These are phyloP conservation scores for Metschnikowia peoriensis DNA, from an alignment of 805 yeast species.

Conservation along the genomic window DNA sequence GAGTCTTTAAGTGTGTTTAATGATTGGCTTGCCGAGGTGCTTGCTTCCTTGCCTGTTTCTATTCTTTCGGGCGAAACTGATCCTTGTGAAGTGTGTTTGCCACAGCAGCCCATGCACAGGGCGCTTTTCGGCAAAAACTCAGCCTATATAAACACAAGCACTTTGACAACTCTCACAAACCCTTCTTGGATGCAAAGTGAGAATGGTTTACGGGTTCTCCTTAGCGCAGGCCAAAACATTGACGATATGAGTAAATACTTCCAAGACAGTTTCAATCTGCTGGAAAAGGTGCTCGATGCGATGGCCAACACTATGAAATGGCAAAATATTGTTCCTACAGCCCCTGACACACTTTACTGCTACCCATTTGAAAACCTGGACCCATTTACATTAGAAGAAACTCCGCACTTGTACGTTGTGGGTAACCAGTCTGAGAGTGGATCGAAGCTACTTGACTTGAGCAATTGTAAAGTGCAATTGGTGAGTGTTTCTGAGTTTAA, in stretches of 20 bases:
- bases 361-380: conserved; percentile 77
- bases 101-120: conserved; percentile 87
- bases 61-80: conserved; percentile 84
- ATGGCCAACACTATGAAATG: conserved; percentile 71
- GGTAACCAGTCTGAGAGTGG: conserved; percentile 78
- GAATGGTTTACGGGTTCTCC: conserved; percentile 57
- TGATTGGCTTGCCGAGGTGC: conserved; percentile 52
- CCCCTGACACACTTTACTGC: conserved; percentile 92
- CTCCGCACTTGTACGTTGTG: conserved; percentile 83
- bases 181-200: conserved; percentile 66
- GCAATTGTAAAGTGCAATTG: conserved; percentile 40
- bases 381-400: conserved; percentile 76
- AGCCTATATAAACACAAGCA: conserved; percentile 33
- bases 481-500: conserved; percentile 72
- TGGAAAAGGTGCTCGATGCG: conserved; percentile 16
- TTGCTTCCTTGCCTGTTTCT: conserved; percentile 63
- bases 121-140: conserved; percentile 59
- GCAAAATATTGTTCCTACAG: conserved; percentile 90
- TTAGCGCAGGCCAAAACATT: conserved; percentile 83
- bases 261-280: conserved; percentile 32
- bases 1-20: conserved; percentile 58
- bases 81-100: conserved; percentile 80
- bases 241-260: conserved; percentile 71
- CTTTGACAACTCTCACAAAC: conserved; percentile 41
- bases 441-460: conserved; percentile 39